Evolutionary conservation across 208 protist species (phyloP).

Genomic region (Trypanosoma lewisi): DNA sequence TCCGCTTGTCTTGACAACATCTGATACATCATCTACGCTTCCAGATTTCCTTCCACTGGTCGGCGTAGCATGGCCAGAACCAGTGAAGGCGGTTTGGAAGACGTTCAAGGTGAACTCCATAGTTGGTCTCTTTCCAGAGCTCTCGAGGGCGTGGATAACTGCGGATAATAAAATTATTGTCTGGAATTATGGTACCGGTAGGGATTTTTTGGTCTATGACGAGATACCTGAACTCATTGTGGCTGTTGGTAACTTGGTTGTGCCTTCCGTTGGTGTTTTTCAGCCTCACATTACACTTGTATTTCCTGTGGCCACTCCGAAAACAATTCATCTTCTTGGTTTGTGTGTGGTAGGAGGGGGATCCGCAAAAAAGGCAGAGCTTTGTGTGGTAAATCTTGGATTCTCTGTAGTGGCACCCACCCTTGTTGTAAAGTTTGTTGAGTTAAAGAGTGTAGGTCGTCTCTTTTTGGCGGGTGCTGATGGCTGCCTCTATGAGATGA

Average conservation of each 20-base stretch:
- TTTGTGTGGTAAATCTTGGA: conserved; percentile 70
- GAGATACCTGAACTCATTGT: conserved; percentile 84
- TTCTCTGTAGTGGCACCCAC: conserved; percentile 61
- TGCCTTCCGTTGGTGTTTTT: conserved; percentile 58
- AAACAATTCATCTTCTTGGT: conserved; percentile 71
- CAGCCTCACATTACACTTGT: conserved; percentile 80
- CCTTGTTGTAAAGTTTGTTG: conserved; percentile 62
- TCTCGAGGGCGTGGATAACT: conserved; percentile 84
- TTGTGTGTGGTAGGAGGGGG: conserved; percentile 66
- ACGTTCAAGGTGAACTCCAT: conserved; percentile 66
- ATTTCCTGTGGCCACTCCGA: conserved; percentile 73
- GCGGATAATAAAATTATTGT: conserved; percentile 83
- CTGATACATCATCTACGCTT: conserved; percentile 72
- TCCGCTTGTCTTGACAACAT: conserved; percentile 54
- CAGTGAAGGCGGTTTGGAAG: conserved; percentile 64
- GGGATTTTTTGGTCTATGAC: conserved; percentile 79
- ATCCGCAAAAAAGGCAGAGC: conserved; percentile 34
- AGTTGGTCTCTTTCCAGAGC: conserved; percentile 67
- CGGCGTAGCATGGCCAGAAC: conserved; percentile 66
- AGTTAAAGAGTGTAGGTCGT: conserved; percentile 37
- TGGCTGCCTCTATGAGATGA: conserved; percentile 79
- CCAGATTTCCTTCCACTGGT: conserved; percentile 80
- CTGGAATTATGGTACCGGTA: conserved; percentile 78
- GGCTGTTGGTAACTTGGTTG: conserved; percentile 64
- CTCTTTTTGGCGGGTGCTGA: conserved; percentile 82